Base-by-base conservation (phyloP, 345 rosid species). In the Limnanthes douglasii region DNA sequence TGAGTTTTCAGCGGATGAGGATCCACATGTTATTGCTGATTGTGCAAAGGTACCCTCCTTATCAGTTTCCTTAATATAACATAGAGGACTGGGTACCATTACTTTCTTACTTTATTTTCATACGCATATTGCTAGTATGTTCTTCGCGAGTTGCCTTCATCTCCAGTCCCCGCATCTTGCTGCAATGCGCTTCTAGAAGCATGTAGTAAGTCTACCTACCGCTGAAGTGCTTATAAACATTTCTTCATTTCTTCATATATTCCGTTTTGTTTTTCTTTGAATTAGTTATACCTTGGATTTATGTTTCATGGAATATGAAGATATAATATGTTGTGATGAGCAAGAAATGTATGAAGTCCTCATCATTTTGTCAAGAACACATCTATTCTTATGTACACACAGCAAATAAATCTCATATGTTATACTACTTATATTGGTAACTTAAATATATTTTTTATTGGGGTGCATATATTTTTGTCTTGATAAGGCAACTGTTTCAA, bases 121-220 rank as follows among this genome's bases (percentile, higher is more conserved):
- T 50, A 35, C 39, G 8, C 24, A 48, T 35, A 42, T 43, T 51
- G 33, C 43, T 75, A 90, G 98, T 90, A 75, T 62, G 65, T 90
- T 53, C 61, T 90, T 45, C 84, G 98, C 11, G 98, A 90, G 57
- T 57, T 90, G 69, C 94, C 98, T 33, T 90, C 98, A 34, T 80
- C 96, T 64, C 98, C 98, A 5, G 94, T 90, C 43, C 98, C 98
- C 39, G 93, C 96, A 51, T 78, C 96, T 24, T 90, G 98, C 65
- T 90, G 98, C 72, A 77, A 72, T 38, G 98, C 96, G 12, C 77
- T 90, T 34, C 68, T 90, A 18, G 82, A 78, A 68, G 85, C 98
- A 46, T 78, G 77, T 68, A 77, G 98, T 81, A 80, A 90, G 96
- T 70, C 32, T 50, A 56, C 37, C 42, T n/a, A 26, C 41, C 41